Percentiles rank a stretch among this genome's conserved stretches.
Conservation (phyloP, 148 eudicot species). For the Linanthus parryae region DNA sequence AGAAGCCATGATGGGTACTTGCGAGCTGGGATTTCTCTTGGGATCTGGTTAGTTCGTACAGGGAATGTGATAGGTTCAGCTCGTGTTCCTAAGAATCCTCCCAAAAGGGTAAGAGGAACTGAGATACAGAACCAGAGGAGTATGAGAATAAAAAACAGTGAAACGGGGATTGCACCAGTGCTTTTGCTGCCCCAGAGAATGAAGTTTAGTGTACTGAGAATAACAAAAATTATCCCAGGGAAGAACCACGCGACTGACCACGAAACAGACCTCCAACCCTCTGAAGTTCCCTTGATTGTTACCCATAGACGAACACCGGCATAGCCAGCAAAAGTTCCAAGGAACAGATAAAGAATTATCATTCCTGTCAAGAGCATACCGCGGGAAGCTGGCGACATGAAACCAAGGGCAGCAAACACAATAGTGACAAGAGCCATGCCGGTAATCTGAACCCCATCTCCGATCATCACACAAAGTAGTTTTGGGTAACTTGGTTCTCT, state of each 20-base stretch:
- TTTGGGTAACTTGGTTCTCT: conserved; percentile 45
- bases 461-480: conserved; percentile 63
- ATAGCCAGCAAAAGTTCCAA: conserved; percentile 50
- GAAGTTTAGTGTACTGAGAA: conserved; percentile 44
- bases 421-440: conserved; percentile 66
- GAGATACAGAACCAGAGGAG: conserved; percentile 65
- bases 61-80: conserved; percentile 44
- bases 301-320: conserved; percentile 54
- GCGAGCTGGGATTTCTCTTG: conserved; percentile 51
- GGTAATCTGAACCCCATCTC: conserved; percentile 52
- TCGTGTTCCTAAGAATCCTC: conserved; percentile 50
- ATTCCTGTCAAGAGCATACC: conserved; percentile 57
- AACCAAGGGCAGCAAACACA: conserved; percentile 54
- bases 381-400: conserved; percentile 67
- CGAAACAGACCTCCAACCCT: conserved; percentile 63
- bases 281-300: conserved; percentile 39
- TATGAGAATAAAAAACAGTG: conserved; percentile 41
- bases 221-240: conserved; percentile 48
- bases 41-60: conserved; percentile 52
- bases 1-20: conserved; percentile 64
- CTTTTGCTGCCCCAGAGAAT: conserved; percentile 62
- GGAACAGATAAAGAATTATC: conserved; percentile 47
- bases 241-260: conserved; percentile 60
- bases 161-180: conserved; percentile 57
- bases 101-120: conserved; percentile 56